phyloP scores from a whole-genome alignment of 805 yeast genomes.

The Lipomyces lipofer region DNA sequence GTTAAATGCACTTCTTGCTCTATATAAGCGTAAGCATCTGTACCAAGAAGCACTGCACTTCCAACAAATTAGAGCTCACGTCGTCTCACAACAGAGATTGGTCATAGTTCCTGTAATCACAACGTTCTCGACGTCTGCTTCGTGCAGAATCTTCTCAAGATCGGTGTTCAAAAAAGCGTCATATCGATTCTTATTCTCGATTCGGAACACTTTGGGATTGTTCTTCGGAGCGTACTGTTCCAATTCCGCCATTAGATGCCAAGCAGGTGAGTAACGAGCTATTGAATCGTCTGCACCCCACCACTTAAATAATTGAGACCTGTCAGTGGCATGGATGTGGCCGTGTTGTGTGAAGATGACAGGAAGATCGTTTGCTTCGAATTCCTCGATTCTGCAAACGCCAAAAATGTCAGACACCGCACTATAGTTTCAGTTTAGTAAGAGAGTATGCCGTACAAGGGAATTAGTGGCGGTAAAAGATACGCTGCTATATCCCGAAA shows the following conservation, averaged over 20 bases:
- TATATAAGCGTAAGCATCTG: background rate
- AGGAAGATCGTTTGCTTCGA: conserved; percentile 4
- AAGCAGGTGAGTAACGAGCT: conserved; percentile 19
- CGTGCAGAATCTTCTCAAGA: conserved; percentile 15
- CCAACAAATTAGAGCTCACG: too few relatives aligned
- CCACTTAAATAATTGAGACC: conserved; percentile 19
- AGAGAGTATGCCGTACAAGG: conserved; percentile 9
- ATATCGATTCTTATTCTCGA: conserved; percentile 22
- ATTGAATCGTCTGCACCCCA: conserved; percentile 28
- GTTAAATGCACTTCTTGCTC: conserved; percentile 23
- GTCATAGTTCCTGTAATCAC: conserved; percentile 28
- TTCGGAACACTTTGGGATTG: background rate
- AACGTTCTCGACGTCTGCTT: conserved; percentile 1
- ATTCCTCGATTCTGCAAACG: conserved; percentile 13
- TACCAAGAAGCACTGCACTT: too few relatives aligned
- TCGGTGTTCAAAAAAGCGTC: conserved; percentile 26
- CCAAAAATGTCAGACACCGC: too few relatives aligned
- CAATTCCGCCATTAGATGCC: conserved; percentile 25
- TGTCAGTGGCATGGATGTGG: conserved; percentile 12
- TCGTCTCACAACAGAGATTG: conserved; percentile 29
- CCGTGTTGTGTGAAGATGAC: conserved; percentile 30
- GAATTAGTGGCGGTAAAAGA: conserved; percentile 11
- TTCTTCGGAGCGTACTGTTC: background rate
- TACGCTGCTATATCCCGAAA: conserved; percentile 13
- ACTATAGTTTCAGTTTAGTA: too few relatives aligned